Evolutionary conservation across 1,139 yeast genomes (phyloP), one percentile per base, ranked within the genome.

Genomic region (Nakaseomyces nivariensis): DNA sequence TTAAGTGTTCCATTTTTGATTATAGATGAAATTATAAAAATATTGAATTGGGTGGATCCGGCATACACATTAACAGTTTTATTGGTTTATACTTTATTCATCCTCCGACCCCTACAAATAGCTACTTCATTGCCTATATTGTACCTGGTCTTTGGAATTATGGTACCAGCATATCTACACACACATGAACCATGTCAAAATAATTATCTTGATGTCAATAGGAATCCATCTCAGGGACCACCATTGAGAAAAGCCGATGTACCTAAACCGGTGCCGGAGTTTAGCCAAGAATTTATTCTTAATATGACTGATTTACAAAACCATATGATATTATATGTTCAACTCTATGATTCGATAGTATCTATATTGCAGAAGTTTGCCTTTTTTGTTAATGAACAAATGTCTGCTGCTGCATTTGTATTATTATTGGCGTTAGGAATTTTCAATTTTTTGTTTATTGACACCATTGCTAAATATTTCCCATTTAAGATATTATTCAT

Each of bases 261-360:
- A 0, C 94, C 95, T 1, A 79, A 77, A 53, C 95, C 95, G 0
- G 85, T 82, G 3, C 86, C 92, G 1, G 88, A 87, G 62, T 73
- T 85, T 47, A 81, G 92, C 22, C 74, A 86, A 49, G 96, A 88
- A 63, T 88, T 87, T 62, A 68, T 83, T 29, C 66, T 88, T 54
- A 88, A 88, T 63, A 71, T 86, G 58, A 86, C 95, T 0, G 96
- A 88, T 67, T 72, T 88, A 50, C 96, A 88, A 61, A 88, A 88
- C 64, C 83, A 81, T 58, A 83, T 85, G 88, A 65, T 81, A n/a
- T 63, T 81, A 17, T 86, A 82, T 60, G 79, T 84, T 9, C 66
- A 70, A n/a, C 67, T 72, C 0, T 87, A 82, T 73, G 94, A 88
- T 66, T 71, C 73, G 36, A 52, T 78, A 5, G 69, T 74, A 26